These are phyloP conservation scores for Verticillium klebahnii DNA, from an alignment of 2,329 filamentous ascomycete genomes.

Conservation along the genomic window DNA sequence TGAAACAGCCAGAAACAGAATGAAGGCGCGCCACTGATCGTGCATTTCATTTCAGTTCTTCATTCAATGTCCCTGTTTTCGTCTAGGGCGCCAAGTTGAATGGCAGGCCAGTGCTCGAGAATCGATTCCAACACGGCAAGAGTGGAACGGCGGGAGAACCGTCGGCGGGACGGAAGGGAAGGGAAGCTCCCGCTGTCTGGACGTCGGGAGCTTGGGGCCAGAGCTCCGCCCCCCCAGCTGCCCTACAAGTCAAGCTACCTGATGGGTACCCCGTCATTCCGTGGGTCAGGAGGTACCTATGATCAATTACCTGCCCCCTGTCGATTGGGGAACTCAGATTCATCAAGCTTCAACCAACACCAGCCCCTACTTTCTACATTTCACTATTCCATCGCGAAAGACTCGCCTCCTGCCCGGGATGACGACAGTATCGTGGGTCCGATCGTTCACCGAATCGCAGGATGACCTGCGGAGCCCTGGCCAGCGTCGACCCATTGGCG, in stretches of 20 bases:
- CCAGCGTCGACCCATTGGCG: not conserved
- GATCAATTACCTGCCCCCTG: too few relatives aligned
- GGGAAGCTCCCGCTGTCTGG: not conserved
- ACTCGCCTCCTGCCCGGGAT: not conserved
- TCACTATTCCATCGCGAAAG: not conserved
- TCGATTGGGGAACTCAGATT: too few relatives aligned
- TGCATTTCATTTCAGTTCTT: too few relatives aligned
- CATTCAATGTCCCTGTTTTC: too few relatives aligned
- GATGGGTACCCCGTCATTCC: too few relatives aligned
- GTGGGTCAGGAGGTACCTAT: too few relatives aligned
- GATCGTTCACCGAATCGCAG: not conserved
- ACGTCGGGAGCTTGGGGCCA: not conserved
- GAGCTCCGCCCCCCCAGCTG: not conserved
- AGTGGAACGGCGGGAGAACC: not conserved
- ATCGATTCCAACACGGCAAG: too few relatives aligned
- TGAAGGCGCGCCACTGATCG: too few relatives aligned
- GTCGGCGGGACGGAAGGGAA: not conserved
- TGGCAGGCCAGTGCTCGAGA: too few relatives aligned
- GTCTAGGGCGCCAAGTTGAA: too few relatives aligned
- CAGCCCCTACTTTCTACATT: not conserved
- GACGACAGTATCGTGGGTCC: not conserved
- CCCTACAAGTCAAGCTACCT: too few relatives aligned
- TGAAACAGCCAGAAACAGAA: too few relatives aligned
- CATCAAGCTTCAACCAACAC: not conserved
- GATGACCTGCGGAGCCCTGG: not conserved